phyloP scores from a whole-genome alignment of 352 stramenopile species.

The Plasmopara viticola region DNA sequence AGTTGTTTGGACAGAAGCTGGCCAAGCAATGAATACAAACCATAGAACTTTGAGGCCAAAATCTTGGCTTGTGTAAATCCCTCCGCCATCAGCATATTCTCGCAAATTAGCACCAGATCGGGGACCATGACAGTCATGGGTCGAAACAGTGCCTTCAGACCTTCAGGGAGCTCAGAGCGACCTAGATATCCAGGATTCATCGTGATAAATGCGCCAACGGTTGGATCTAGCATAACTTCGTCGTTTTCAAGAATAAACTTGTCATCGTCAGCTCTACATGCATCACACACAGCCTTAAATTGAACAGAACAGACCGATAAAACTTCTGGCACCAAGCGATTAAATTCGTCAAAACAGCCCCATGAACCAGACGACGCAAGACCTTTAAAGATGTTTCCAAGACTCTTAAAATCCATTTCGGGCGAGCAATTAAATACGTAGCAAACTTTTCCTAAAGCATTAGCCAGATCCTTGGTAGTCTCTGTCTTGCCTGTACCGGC shows the following conservation, averaged over 20 bases:
- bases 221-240: slow-evolving; percentile 88
- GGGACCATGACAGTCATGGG: slow-evolving; percentile 96
- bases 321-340: slow-evolving; percentile 92
- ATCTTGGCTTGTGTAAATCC: slow-evolving; percentile 93
- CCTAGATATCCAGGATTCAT: slow-evolving; percentile 97
- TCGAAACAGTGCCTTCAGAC: slow-evolving; percentile 92
- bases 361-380: slow-evolving; percentile 91
- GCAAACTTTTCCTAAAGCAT: slow-evolving; percentile 91
- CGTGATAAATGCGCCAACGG: slow-evolving; percentile 93
- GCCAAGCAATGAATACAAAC: slow-evolving; percentile 90
- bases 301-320: slow-evolving; percentile 92
- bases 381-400: slow-evolving; percentile 97
- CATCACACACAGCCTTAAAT: slow-evolving; percentile 95
- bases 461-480: slow-evolving; percentile 93
- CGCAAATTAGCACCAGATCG: slow-evolving; percentile 93
- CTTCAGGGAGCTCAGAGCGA: slow-evolving; percentile 91
- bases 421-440: slow-evolving; percentile 96
- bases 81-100: slow-evolving; percentile 97
- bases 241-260: slow-evolving; percentile 94
- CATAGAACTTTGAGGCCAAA: slow-evolving; percentile 94
- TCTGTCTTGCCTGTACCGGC: slow-evolving; percentile 93
- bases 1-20: slow-evolving; percentile 92
- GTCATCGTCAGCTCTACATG: slow-evolving; percentile 90
- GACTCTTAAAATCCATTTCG: slow-evolving; percentile 94
- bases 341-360: slow-evolving; percentile 97